Conservation (phyloP, 257 asterid species). For the Solanum bukasovii region DNA sequence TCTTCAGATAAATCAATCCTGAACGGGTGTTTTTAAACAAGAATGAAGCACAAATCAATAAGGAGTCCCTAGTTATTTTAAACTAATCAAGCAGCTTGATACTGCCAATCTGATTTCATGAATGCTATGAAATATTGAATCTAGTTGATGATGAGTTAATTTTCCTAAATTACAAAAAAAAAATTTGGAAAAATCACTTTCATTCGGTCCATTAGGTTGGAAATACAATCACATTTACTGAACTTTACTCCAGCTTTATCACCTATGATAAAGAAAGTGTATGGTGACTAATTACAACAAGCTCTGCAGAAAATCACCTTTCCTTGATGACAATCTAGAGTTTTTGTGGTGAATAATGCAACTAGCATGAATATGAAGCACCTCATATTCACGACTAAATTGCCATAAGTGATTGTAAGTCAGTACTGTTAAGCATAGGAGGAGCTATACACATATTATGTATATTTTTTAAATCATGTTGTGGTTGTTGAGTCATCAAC, state of each 20-base stretch:
- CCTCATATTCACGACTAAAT: background rate
- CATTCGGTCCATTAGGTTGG: background rate
- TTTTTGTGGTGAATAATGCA: background rate
- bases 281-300: background rate
- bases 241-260: background rate
- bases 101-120: background rate
- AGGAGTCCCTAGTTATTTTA: background rate
- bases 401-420: background rate
- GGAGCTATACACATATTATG: conserved; percentile 5
- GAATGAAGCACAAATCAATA: background rate
- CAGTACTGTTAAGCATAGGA: conserved; percentile 8
- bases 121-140: background rate
- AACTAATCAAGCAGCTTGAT: background rate
- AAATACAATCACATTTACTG: background rate
- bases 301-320: background rate
- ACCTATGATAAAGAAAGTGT: background rate
- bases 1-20: background rate
- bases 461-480: conserved; percentile 6
- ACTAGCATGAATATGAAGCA: background rate
- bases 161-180: background rate
- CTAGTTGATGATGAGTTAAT: background rate
- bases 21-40: background rate
- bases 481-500: conserved; percentile 40
- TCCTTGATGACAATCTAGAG: background rate
- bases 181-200: background rate